phyloP scores from a whole-genome alignment of 148 eudicot species.

The Talinum fruticosum region DNA sequence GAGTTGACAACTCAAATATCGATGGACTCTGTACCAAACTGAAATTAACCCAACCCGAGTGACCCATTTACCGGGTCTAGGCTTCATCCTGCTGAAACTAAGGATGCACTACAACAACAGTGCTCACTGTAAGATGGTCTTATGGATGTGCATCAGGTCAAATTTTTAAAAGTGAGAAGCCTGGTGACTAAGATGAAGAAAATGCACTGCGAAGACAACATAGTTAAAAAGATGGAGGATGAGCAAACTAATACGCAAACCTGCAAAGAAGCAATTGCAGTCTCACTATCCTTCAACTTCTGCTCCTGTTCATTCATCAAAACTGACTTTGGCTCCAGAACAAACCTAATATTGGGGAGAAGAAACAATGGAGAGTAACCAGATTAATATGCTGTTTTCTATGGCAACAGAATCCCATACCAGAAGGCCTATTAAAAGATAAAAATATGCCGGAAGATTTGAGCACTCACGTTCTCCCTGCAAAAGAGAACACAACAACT shows the following conservation, averaged over 20 bases:
- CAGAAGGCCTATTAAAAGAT: slow-evolving; percentile 14
- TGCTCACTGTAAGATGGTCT: neutral
- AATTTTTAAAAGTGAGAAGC: neutral
- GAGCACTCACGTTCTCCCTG: slow-evolving; percentile 89
- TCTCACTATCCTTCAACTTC: slow-evolving; percentile 81
- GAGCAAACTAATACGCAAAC: slow-evolving; percentile 25
- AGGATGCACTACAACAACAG: neutral
- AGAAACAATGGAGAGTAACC: slow-evolving; percentile 2
- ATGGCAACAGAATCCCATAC: neutral
- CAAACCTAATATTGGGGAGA: slow-evolving; percentile 51
- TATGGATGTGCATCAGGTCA: neutral
- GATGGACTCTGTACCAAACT: neutral
- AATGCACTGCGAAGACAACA: neutral
- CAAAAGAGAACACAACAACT: slow-evolving; percentile 32
- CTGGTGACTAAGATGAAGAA: neutral
- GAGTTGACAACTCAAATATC: neutral
- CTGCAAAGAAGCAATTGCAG: slow-evolving; percentile 82
- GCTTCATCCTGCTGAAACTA: neutral
- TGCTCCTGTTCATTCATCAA: slow-evolving; percentile 80
- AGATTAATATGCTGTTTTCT: neutral
- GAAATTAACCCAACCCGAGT: neutral
- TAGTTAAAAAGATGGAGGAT: slow-evolving; percentile 6
- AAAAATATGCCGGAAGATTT: slow-evolving; percentile 18
- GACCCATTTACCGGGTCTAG: neutral
- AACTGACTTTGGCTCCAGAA: slow-evolving; percentile 80